Evolutionary conservation across 805 yeast genomes (phyloP), one percentile per base, ranked within the genome.

Genomic region (Myxozyma melibiosi): DNA sequence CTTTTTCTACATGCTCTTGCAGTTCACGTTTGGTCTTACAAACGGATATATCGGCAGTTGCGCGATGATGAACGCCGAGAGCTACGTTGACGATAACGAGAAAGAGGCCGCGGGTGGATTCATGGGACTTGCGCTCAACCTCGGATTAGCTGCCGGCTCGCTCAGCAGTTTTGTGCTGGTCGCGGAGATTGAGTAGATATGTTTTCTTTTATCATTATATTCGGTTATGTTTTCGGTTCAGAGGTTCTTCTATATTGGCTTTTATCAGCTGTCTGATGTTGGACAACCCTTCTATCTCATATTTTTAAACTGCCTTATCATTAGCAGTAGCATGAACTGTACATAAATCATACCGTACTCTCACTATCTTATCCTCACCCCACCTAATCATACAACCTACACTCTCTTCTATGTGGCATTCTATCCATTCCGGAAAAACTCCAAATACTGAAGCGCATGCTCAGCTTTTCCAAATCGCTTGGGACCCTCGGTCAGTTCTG

Each of bases 61-160:
- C 27, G 80, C 89, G 55, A 89, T 92, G 73, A 88, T 89, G 86
- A 79, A 78, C 45, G 86, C 90, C 2, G 84, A 87, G 0, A 74
- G 77, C 16, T 79, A 77, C 51, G 85, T 81, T 31, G 77, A 78
- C 1, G 88, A 83, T 33, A 78, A 79, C 20, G 92, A 89, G 66
- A 84, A 83, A 69, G 89, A 88, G 57, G 96, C 97, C 0, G 96
- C 98, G 1, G 97, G 97, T 43, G 97, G 97, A 2, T 88, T 91
- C 69, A 85, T 96, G 43, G 84, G 90, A 0, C 82, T 91, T 22
- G 83, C 89, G 63, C 80, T 91, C 50, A 84, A 91, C 54, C 68
- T 83, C 9, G 97, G 97, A 0, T 77, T 92, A 49, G 83, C 94
- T 0, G 74, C 78, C 1, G 99, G 99, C 3, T 84, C 96, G 57